These are phyloP conservation scores for Corylus avellana DNA, from an alignment of 306 rosid genomes.

Conservation along the genomic window DNA sequence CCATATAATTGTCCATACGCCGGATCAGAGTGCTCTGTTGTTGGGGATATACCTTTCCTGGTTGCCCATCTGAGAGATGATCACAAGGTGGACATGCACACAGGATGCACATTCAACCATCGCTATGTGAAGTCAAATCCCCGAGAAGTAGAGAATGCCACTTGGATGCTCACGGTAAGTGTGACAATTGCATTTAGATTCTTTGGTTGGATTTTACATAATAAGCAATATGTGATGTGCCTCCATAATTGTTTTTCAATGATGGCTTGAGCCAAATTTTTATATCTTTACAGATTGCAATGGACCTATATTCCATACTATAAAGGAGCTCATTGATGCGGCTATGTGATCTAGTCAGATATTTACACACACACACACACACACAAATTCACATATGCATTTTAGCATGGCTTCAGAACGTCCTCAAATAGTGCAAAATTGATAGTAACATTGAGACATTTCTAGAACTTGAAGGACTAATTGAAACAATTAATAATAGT, in stretches of 20 bases:
- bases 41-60: slow-evolving; percentile 89
- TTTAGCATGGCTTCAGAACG: no score
- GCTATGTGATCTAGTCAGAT: no score
- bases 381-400: no score
- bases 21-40: slow-evolving; percentile 91
- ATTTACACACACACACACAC: no score
- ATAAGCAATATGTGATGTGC: not conserved
- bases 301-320: not conserved
- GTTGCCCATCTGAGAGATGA: slow-evolving; percentile 98
- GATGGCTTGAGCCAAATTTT: not conserved
- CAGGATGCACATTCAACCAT: slow-evolving; percentile 97
- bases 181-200: slow-evolving; percentile 10
- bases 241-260: not conserved
- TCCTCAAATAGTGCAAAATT: no score
- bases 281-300: not conserved
- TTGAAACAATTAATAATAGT: no score
- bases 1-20: slow-evolving; percentile 98
- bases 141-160: slow-evolving; percentile 97
- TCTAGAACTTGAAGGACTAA: no score
- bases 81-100: slow-evolving; percentile 99
- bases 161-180: slow-evolving; percentile 99
- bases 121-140: slow-evolving; percentile 99
- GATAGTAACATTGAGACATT: no score
- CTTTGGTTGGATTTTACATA: slow-evolving; percentile 16
- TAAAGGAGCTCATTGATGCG: not conserved